A percentile compares a stretch with the other conserved stretches of the same genome.
These are phyloP conservation scores for Taxillus chinensis DNA, from an alignment of 164 flowering plant species.

Conservation along the genomic window DNA sequence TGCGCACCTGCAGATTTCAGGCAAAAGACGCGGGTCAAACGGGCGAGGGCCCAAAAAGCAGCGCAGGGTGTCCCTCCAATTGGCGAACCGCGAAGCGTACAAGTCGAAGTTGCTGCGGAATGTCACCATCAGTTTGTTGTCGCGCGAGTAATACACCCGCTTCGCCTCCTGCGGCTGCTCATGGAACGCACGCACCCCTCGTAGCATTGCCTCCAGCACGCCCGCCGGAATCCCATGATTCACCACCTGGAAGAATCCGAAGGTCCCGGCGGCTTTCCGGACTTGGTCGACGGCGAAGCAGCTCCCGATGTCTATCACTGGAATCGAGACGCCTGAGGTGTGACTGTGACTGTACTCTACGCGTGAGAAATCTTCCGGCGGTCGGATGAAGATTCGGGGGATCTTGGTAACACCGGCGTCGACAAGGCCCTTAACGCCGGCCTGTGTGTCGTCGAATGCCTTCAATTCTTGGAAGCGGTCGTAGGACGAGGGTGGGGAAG, in stretches of 20 bases:
- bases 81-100: constrained; percentile 9
- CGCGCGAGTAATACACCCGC: constrained; percentile 9
- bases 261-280: constrained; percentile 6
- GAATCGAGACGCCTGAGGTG: constrained; percentile 3
- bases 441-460: constrained; percentile 18
- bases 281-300: neutral
- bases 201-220: constrained; percentile 8
- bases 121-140: constrained; percentile 2
- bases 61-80: constrained; percentile 16
- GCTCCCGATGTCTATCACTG: constrained; percentile 13
- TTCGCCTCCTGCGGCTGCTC: constrained; percentile 11
- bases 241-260: constrained; percentile 14
- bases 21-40: constrained; percentile 10
- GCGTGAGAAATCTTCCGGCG: neutral
- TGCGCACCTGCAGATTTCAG: neutral
- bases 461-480: constrained; percentile 7
- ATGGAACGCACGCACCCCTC: constrained; percentile 5
- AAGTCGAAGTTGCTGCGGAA: constrained; percentile 12
- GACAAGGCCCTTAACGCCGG: constrained; percentile 20
- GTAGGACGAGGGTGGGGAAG: neutral
- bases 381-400: constrained; percentile 12
- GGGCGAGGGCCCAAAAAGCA: neutral
- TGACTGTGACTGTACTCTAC: neutral
- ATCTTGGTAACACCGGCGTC: constrained; percentile 15
- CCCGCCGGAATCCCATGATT: constrained; percentile 10